Evolutionary conservation across 352 stramenopile genomes (phyloP).

Genomic region (Phytophthora foliorum): DNA sequence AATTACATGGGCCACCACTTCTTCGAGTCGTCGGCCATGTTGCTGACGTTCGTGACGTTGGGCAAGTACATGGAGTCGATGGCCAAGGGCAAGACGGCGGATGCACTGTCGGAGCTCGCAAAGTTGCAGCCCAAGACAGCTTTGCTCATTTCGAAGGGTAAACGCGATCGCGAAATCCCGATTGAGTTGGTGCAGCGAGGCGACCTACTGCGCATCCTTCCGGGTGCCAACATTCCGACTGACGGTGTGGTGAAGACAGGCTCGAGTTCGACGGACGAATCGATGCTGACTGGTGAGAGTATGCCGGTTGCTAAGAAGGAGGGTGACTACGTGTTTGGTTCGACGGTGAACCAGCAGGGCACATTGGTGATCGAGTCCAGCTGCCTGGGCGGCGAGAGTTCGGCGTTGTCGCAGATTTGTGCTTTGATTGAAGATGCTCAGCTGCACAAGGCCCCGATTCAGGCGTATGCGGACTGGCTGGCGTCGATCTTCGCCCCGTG

Average conservation of each 20-base stretch:
- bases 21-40: constrained; percentile 89
- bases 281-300: constrained; percentile 88
- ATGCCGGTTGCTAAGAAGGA: constrained; percentile 87
- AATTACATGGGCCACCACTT: constrained; percentile 88
- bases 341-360: constrained; percentile 87
- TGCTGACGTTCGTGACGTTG: constrained; percentile 89
- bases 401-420: constrained; percentile 79
- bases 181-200: constrained; percentile 89
- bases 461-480: constrained; percentile 79
- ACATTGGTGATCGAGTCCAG: constrained; percentile 88
- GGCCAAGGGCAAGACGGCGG: constrained; percentile 87
- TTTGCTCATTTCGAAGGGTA: constrained; percentile 59
- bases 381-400: constrained; percentile 77
- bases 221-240: constrained; percentile 82
- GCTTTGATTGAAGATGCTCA: constrained; percentile 90
- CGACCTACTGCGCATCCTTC: constrained; percentile 76
- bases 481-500: constrained; percentile 44
- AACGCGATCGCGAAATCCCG: constrained; percentile 75
- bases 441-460: constrained; percentile 89
- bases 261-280: constrained; percentile 78
- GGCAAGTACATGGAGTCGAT: constrained; percentile 92
- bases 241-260: constrained; percentile 85
- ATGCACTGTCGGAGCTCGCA: constrained; percentile 74
- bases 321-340: constrained; percentile 87
- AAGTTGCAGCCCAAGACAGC: constrained; percentile 87